phyloP scores from a whole-genome alignment of 805 yeast genomes.

The Jamesozyma lodderae region DNA sequence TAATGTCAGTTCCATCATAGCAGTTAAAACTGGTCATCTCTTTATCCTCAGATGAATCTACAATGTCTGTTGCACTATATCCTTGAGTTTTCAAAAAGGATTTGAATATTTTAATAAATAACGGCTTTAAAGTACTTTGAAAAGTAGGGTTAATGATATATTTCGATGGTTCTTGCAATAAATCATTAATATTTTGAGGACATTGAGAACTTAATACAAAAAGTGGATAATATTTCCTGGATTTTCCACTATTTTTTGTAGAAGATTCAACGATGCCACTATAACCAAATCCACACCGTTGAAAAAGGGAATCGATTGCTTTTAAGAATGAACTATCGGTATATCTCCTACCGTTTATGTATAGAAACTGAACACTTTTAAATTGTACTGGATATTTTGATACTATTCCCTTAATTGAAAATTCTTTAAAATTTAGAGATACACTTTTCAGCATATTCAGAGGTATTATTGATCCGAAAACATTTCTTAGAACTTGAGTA shows the following conservation, averaged over 20 bases:
- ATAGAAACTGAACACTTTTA: slow-evolving; percentile 37
- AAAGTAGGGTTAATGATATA: slow-evolving; percentile 21
- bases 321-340: slow-evolving; percentile 12
- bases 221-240: slow-evolving; percentile 33
- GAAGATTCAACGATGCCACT: background rate
- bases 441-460: slow-evolving; percentile 14
- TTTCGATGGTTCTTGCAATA: slow-evolving; percentile 36
- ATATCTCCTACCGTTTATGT: slow-evolving; percentile 35
- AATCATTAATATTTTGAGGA: slow-evolving; percentile 28
- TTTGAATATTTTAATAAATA: slow-evolving; percentile 28
- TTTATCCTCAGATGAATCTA: background rate
- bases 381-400: slow-evolving; percentile 32
- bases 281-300: slow-evolving; percentile 8
- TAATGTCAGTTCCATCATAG: too few relatives aligned
- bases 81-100: slow-evolving; percentile 24
- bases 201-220: slow-evolving; percentile 31
- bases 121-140: slow-evolving; percentile 22
- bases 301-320: slow-evolving; percentile 17
- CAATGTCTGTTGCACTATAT: slow-evolving; percentile 11
- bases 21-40: too few relatives aligned
- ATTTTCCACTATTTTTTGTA: slow-evolving; percentile 26
- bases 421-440: slow-evolving; percentile 15
- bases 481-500: slow-evolving; percentile 2
- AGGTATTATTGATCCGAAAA: slow-evolving; percentile 17
- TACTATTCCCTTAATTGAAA: slow-evolving; percentile 32